Percentiles rank a stretch among this genome's conserved stretches.
These are phyloP conservation scores for Raffaelea ambrosiae DNA, from an alignment of 2,329 filamentous ascomycete species.

Conservation along the genomic window DNA sequence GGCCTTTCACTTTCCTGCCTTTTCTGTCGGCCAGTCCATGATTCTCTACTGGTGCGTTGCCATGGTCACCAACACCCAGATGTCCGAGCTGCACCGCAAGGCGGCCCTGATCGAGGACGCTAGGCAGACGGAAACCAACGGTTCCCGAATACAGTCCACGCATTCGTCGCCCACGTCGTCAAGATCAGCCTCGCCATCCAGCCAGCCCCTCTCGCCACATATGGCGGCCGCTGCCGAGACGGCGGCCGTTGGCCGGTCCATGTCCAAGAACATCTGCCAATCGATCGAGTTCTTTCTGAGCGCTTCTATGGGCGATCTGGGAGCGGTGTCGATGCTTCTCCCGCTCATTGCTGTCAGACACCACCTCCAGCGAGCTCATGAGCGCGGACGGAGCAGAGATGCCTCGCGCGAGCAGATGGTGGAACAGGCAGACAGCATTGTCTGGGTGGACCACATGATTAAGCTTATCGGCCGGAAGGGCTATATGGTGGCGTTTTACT, in stretches of 20 bases:
- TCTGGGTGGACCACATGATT: slow-evolving; percentile 9
- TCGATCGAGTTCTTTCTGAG: slow-evolving; percentile 15
- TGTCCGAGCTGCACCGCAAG: slow-evolving; percentile 2
- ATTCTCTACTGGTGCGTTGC: slow-evolving; percentile 13
- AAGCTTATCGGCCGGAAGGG: slow-evolving; percentile 6
- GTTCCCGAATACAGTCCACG: background rate
- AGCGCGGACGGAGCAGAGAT: background rate
- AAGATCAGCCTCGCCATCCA: background rate
- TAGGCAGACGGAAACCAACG: background rate
- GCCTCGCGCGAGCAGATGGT: background rate
- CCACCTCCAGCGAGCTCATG: background rate
- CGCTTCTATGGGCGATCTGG: slow-evolving; percentile 12
- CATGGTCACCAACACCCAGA: slow-evolving; percentile 10
- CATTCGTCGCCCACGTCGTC: background rate
- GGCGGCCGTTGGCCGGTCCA: background rate
- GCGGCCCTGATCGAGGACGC: background rate
- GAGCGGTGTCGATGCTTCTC: slow-evolving; percentile 9
- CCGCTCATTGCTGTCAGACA: slow-evolving; percentile 8
- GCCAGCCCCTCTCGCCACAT: slow-evolving; percentile 1
- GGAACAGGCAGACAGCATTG: slow-evolving; percentile 7
- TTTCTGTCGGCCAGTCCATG: slow-evolving; percentile 13
- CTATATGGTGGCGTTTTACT: slow-evolving; percentile 8
- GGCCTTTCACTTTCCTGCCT: slow-evolving; percentile 15
- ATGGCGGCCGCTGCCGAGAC: slow-evolving; percentile 4
- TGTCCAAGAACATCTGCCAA: slow-evolving; percentile 15